Evolutionary conservation across 495 filamentous ascomycete species (phyloP).

Genomic region (Cercophora samala): DNA sequence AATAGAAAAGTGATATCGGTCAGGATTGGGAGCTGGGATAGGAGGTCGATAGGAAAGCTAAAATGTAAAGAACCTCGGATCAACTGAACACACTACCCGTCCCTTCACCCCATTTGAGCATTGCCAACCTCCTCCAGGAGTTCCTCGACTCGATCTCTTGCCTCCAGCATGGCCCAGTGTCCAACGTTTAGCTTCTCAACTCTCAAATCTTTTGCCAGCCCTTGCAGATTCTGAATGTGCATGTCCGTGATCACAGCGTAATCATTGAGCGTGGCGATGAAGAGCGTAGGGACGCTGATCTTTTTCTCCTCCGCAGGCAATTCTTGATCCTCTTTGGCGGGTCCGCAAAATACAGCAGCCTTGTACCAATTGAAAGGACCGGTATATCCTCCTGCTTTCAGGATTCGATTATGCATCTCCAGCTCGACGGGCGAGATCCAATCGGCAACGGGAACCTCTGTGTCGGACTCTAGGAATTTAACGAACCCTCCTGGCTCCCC

Average conservation of each 20-base stretch:
- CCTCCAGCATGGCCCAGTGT: conserved; percentile 1
- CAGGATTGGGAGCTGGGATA: too few relatives aligned
- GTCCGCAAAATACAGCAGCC: conserved; percentile 1
- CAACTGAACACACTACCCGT: too few relatives aligned
- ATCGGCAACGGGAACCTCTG: conserved; percentile 4
- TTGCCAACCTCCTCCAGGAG: conserved; percentile 1
- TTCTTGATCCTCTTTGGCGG: background rate
- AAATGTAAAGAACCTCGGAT: too few relatives aligned
- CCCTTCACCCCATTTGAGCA: background rate
- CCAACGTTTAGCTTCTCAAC: background rate
- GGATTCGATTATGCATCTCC: conserved; percentile 15
- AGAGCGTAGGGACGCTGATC: background rate
- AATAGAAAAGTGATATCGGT: background rate
- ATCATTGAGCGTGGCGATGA: background rate
- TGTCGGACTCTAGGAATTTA: conserved; percentile 16
- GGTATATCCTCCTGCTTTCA: conserved; percentile 18
- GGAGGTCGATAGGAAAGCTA: too few relatives aligned
- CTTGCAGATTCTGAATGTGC: background rate
- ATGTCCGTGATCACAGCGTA: background rate
- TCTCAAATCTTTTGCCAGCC: background rate
- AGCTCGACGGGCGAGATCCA: conserved; percentile 20
- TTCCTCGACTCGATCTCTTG: background rate
- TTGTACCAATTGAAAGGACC: conserved; percentile 28
- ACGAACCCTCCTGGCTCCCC: conserved; percentile 9
- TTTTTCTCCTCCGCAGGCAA: background rate